Percentiles rank a stretch among this genome's conserved stretches.
Evolutionary conservation across 1,284 basidiomycete species (phyloP).

Genomic region (Leccinum insolens): DNA sequence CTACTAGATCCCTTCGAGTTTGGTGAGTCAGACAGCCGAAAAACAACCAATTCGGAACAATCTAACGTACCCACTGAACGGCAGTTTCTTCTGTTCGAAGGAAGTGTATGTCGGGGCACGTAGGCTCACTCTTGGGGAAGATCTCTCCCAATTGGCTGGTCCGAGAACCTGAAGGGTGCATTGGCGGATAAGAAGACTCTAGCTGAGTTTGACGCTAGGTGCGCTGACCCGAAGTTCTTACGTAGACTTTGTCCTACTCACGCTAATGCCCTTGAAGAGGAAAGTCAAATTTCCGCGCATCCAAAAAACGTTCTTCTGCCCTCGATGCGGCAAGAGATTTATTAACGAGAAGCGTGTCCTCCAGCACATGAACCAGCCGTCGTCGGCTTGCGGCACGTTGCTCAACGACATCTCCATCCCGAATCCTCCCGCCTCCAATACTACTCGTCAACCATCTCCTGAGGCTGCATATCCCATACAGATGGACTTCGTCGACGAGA

Average conservation of each 20-base stretch:
- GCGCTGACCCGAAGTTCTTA: background rate
- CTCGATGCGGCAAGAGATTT: constrained; percentile 5
- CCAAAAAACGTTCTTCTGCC: constrained; percentile 5
- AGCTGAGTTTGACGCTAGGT: background rate
- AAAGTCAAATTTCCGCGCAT: background rate
- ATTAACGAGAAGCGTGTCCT: background rate
- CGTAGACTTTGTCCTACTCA: background rate
- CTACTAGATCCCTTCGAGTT: background rate
- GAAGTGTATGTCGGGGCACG: background rate
- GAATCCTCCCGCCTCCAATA: background rate
- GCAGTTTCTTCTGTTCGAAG: background rate
- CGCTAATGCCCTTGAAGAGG: background rate
- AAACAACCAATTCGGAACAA: background rate
- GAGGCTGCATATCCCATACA: background rate
- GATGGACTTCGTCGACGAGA: background rate
- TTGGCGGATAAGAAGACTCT: background rate
- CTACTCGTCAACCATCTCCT: background rate
- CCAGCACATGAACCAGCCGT: constrained; percentile 12
- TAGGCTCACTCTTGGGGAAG: background rate
- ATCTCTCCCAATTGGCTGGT: background rate
- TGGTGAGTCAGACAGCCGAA: background rate
- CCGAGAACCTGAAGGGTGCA: background rate
- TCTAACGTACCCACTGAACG: background rate
- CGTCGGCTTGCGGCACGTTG: background rate
- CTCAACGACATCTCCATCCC: background rate